Base-by-base conservation (phyloP, 2,329 filamentous ascomycete genomes). In the Stemphylium beticola region DNA sequence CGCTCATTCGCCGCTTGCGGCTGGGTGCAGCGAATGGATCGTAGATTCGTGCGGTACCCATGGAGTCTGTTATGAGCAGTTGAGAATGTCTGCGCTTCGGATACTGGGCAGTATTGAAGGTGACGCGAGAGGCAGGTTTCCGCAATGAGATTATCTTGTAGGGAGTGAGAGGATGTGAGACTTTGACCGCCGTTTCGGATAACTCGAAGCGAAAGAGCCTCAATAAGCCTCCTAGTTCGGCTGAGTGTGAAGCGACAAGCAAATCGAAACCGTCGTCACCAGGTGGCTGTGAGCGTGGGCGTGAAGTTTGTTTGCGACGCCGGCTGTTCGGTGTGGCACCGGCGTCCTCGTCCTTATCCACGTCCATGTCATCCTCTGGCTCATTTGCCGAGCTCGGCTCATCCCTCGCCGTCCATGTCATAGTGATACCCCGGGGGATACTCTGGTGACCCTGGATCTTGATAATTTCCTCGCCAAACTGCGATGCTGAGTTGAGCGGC, bases 21-120 rank as follows among this genome's bases (percentile, higher is more conserved):
- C 42, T 59, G 2, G 62, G 49, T 14, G 64, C 66, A 14, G 80
- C 75, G 29, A 85, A 79, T 22, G 81, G 82, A 48, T 85, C 82
- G 63, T 84, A 85, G 12, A 87, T 76, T 48, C 85, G 83, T 24
- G 85, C 82, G 37, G 76, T 78, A 5, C 85, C 84, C n/a, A 76
- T 78, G 1, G 77, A 68, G 51, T 86, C 83, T 1, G 80, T 77
- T 6, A 87, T 74, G 8, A 88, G 76, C 10, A 87, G 68, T 39
- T 81, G 80, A 0, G 82, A 79, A 67, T 85, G 83, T 11, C 82
- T 79, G 22, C 74, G 69, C 20, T 81, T 81, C 4, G 83, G 82
- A 60, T 81, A 82, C 34, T 78, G 69, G 6, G 81, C 80, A 12
- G 82, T 78, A 53, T 81, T 85, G 74, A 87, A 86, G 1, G 76